phyloP scores from a whole-genome alignment of 2,329 filamentous ascomycete genomes.

The Hypoxylon sp. region DNA sequence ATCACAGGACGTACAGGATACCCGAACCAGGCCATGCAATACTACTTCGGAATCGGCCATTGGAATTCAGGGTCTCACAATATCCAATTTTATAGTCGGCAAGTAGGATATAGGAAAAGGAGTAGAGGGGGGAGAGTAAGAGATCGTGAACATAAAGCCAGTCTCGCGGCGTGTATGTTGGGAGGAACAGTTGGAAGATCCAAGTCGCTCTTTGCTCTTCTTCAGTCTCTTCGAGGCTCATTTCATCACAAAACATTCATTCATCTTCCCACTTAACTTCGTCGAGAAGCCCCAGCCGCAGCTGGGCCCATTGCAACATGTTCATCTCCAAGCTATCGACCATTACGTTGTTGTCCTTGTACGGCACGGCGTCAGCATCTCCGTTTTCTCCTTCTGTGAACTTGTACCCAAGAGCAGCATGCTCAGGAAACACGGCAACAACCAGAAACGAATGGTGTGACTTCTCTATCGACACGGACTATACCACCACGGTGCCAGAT shows the following conservation, averaged over 20 bases:
- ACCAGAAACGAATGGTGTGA: constrained; percentile 57
- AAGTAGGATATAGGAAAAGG: constrained; percentile 17
- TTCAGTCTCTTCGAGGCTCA: constrained; percentile 21
- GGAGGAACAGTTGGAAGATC: constrained; percentile 3
- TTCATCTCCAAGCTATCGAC: constrained; percentile 32
- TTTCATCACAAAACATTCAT: constrained; percentile 8
- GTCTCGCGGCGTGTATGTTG: constrained; percentile 9
- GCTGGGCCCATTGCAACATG: constrained; percentile 35
- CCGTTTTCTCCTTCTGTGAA: constrained; percentile 36
- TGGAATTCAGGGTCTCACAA: constrained; percentile 18
- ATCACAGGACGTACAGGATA: constrained; percentile 23
- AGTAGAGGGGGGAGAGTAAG: background rate
- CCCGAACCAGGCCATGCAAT: constrained; percentile 24
- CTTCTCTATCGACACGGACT: constrained; percentile 59
- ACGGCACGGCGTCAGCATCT: constrained; percentile 30
- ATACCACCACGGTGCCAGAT: constrained; percentile 54
- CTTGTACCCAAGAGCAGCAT: constrained; percentile 42
- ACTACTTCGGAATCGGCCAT: constrained; percentile 26
- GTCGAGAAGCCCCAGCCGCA: constrained; percentile 7
- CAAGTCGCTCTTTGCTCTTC: constrained; percentile 35
- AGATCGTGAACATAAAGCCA: constrained; percentile 37
- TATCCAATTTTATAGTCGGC: constrained; percentile 32
- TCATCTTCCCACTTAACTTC: constrained; percentile 4
- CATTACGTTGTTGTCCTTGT: constrained; percentile 31
- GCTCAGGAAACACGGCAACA: constrained; percentile 50